Evolutionary conservation across 1,284 basidiomycete species (phyloP).

Genomic region (Cryptococcus sp.): DNA sequence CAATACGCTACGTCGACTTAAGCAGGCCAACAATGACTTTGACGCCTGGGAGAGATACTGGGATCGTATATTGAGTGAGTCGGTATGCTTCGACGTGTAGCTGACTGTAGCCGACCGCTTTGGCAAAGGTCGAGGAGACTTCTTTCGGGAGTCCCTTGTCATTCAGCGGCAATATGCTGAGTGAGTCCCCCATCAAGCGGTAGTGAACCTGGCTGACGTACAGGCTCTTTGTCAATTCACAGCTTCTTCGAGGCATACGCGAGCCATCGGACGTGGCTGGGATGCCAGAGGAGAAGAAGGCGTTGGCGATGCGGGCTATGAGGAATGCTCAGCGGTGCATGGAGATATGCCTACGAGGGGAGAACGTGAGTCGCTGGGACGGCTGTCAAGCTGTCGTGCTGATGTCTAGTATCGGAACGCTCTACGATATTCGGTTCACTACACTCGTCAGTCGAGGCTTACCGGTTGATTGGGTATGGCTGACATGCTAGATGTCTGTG

Average conservation of each 20-base stretch:
- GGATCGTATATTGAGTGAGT: conserved; percentile 41
- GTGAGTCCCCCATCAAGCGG: conserved; percentile 8
- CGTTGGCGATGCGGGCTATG: conserved; percentile 45
- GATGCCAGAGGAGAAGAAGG: conserved; percentile 45
- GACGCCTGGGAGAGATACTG: conserved; percentile 48
- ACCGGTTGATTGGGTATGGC: neutral
- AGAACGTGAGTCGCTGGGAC: conserved; percentile 38
- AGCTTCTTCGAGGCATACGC: conserved; percentile 42
- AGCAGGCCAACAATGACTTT: conserved; percentile 46
- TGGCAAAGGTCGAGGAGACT: conserved; percentile 40
- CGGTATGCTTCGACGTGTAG: neutral
- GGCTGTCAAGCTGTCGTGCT: too few species aligned
- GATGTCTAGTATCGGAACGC: conserved; percentile 69
- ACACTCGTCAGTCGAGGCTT: conserved; percentile 48
- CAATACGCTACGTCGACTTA: conserved; percentile 40
- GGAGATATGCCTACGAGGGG: conserved; percentile 43
- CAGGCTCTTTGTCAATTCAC: conserved; percentile 46
- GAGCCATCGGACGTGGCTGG: conserved; percentile 42
- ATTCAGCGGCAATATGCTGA: conserved; percentile 44
- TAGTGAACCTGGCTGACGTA: neutral
- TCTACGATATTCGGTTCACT: conserved; percentile 64
- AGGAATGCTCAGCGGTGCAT: conserved; percentile 45
- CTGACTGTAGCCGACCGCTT: conserved; percentile 30
- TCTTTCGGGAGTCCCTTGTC: conserved; percentile 42
- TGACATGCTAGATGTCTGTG: conserved; percentile 71